Evolutionary conservation across 2,329 filamentous ascomycete species (phyloP).

Genomic region (Fusarium zealandicum): DNA sequence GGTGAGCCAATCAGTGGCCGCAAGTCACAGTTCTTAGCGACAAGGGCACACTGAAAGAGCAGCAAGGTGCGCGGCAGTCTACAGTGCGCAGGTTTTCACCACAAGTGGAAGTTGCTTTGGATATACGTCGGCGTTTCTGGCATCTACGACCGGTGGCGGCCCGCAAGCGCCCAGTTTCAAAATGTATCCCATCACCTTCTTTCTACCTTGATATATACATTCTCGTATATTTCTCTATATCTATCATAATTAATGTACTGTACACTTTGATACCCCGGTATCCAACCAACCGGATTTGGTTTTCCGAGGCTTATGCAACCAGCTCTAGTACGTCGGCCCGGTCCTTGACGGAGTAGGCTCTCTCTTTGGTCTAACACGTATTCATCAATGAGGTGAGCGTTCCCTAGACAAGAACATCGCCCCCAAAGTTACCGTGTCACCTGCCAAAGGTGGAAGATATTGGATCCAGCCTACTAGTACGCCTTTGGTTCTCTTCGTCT

Average conservation of each 20-base stretch:
- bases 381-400: no score
- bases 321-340: conserved; percentile 25
- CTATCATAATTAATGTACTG: no score
- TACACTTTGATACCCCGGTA: no score
- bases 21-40: neutral
- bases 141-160: conserved; percentile 24
- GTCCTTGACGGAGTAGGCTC: conserved; percentile 8
- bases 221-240: no score
- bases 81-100: conserved; percentile 27
- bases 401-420: neutral
- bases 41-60: neutral
- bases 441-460: neutral
- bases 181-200: neutral
- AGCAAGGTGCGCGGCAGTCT: neutral
- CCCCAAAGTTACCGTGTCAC: neutral
- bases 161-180: conserved; percentile 8
- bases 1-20: neutral
- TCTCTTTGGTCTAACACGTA: no score
- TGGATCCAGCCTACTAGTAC: no score
- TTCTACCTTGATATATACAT: no score
- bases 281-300: conserved; percentile 21
- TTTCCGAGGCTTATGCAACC: conserved; percentile 5
- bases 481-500: no score
- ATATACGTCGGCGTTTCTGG: conserved; percentile 28
- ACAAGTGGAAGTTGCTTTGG: conserved; percentile 17